Percentiles rank a stretch among this genome's conserved stretches.
Conservation (phyloP, 805 yeast genomes). For the Nakazawaea anatomiae region DNA sequence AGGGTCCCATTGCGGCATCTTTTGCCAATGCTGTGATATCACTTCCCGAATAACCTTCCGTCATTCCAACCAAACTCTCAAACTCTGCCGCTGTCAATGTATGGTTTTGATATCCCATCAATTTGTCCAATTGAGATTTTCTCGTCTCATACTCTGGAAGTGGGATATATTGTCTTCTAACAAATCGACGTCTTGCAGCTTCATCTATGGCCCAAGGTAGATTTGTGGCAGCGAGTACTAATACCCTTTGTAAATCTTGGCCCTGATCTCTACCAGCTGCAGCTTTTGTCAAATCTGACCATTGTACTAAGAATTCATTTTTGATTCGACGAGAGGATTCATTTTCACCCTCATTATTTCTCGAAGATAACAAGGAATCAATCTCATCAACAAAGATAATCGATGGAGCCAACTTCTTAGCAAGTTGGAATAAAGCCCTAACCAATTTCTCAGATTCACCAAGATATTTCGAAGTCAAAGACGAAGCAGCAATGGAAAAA, state of each 20-base stretch:
- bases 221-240: conserved; percentile 92
- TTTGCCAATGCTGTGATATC: conserved; percentile 92
- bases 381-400: conserved; percentile 95
- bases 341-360: conserved; percentile 65
- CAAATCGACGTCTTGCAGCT: conserved; percentile 92
- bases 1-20: conserved; percentile 98
- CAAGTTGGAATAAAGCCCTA: conserved; percentile 78
- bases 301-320: conserved; percentile 88
- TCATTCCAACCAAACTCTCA: conserved; percentile 51
- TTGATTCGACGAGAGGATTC: conserved; percentile 88
- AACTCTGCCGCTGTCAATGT: conserved; percentile 61
- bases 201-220: conserved; percentile 97
- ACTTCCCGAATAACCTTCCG: conserved; percentile 87
- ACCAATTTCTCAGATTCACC: conserved; percentile 96
- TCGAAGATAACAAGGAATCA: conserved; percentile 78
- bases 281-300: conserved; percentile 89
- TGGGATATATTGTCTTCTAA: conserved; percentile 88
- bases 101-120: conserved; percentile 68
- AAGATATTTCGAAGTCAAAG: conserved; percentile 77
- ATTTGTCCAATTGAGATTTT: conserved; percentile 57
- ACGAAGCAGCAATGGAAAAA: conserved; percentile 86
- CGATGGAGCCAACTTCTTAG: conserved; percentile 82
- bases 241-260: conserved; percentile 58
- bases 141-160: conserved; percentile 86
- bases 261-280: conserved; percentile 65